Percentiles rank a stretch among this genome's conserved stretches.
phyloP scores from a whole-genome alignment of 2,329 filamentous ascomycete genomes.

The Trichoderma afroharzianum region DNA sequence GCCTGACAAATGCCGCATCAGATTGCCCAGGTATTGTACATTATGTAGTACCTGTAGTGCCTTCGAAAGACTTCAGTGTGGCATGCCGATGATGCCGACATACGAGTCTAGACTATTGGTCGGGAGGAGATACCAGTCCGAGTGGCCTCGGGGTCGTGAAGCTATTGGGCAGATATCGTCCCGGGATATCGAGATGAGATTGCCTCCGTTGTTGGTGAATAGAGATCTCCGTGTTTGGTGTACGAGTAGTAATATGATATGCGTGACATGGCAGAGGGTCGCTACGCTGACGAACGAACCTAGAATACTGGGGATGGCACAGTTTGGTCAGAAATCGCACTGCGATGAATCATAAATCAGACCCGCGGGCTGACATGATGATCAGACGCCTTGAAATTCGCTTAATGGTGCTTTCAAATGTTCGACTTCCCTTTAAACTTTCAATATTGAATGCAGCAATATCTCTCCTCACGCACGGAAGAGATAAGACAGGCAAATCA shows the following conservation, averaged over 20 bases:
- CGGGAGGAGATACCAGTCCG: not conserved
- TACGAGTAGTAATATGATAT: not conserved
- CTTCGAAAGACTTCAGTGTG: not conserved
- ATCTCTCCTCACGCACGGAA: not conserved
- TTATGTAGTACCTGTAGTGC: not conserved
- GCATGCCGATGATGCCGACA: not conserved
- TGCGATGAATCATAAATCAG: slow-evolving; percentile 5
- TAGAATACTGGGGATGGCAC: slow-evolving; percentile 5
- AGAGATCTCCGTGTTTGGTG: not conserved
- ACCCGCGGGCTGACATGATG: not conserved
- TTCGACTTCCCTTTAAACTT: not conserved
- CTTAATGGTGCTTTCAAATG: not conserved
- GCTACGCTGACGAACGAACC: not conserved
- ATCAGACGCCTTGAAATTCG: not conserved
- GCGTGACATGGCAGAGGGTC: not conserved
- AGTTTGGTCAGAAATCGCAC: not conserved
- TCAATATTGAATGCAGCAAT: not conserved
- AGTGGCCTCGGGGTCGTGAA: not conserved
- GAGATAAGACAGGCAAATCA: not conserved
- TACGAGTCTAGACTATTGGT: not conserved
- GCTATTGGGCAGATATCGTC: not conserved
- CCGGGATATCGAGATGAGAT: not conserved
- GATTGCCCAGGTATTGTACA: not conserved
- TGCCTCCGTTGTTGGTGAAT: not conserved
- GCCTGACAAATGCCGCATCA: not conserved